phyloP scores from a whole-genome alignment of 2,329 filamentous ascomycete species.

The Golovinomyces cichoracearum region DNA sequence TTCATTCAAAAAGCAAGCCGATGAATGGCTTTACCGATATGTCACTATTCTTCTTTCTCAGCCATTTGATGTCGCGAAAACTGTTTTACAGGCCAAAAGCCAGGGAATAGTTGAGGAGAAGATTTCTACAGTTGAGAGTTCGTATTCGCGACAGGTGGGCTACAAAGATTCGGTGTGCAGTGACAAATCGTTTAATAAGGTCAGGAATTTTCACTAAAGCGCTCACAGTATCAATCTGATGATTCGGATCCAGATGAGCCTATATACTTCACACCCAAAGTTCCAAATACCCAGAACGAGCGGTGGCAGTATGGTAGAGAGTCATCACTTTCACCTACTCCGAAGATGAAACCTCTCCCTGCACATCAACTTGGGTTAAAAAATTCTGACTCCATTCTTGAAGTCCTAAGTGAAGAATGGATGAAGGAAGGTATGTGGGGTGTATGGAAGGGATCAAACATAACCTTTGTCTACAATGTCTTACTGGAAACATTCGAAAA shows the following conservation, averaged over 20 bases:
- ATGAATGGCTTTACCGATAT: slow-evolving; percentile 81
- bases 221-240: slow-evolving; percentile 25
- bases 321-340: slow-evolving; percentile 7
- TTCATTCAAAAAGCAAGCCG: slow-evolving; percentile 49
- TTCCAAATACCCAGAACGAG: slow-evolving; percentile 19
- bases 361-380: slow-evolving; percentile 43
- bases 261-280: slow-evolving; percentile 52
- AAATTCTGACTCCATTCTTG: slow-evolving; percentile 54
- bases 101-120: slow-evolving; percentile 17
- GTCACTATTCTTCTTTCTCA: slow-evolving; percentile 69
- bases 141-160: neutral
- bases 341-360: slow-evolving; percentile 15
- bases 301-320: slow-evolving; percentile 13
- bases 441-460: slow-evolving; percentile 82
- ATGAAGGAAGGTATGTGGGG: slow-evolving; percentile 71
- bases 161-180: slow-evolving; percentile 10
- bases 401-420: slow-evolving; percentile 73
- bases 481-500: slow-evolving; percentile 69
- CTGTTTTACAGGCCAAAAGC: slow-evolving; percentile 51
- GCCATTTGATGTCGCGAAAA: slow-evolving; percentile 93
- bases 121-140: neutral
- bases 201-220: slow-evolving; percentile 1
- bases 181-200: slow-evolving; percentile 3
- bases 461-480: slow-evolving; percentile 74
- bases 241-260: slow-evolving; percentile 54